A percentile compares a stretch with the other conserved stretches of the same genome.
Evolutionary conservation across 2,329 filamentous ascomycete genomes (phyloP).

Genomic region (Penicillium sclerotigenum): DNA sequence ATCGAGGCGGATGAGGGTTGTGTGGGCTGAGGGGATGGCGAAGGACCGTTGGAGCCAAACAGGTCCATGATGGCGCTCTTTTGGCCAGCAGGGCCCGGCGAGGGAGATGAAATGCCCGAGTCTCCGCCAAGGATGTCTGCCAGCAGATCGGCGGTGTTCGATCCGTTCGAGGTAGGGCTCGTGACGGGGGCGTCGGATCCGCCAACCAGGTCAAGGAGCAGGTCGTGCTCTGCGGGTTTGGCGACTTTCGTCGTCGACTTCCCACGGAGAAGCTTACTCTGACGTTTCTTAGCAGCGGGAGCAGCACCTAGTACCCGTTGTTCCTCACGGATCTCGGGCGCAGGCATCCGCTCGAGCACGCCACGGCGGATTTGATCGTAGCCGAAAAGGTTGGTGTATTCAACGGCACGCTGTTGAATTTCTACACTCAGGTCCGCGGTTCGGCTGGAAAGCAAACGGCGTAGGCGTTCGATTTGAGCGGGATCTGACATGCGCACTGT

Average conservation of each 20-base stretch:
- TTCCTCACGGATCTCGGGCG: conserved; percentile 94
- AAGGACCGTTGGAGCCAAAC: conserved; percentile 56
- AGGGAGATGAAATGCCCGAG: conserved; percentile 53
- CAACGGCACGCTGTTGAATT: conserved; percentile 91
- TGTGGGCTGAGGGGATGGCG: conserved; percentile 49
- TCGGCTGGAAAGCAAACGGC: conserved; percentile 71
- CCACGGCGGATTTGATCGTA: conserved; percentile 83
- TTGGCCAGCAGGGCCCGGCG: conserved; percentile 54
- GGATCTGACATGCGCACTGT: conserved; percentile 81
- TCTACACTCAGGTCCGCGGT: conserved; percentile 90
- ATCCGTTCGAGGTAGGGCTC: conserved; percentile 54
- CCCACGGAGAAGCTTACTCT: conserved; percentile 62
- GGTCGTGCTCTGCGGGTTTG: conserved; percentile 85
- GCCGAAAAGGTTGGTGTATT: conserved; percentile 91
- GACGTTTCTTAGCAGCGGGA: conserved; percentile 63
- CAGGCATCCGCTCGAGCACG: conserved; percentile 95
- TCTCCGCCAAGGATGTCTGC: conserved; percentile 85
- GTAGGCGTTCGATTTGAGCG: conserved; percentile 80
- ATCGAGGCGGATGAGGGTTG: conserved; percentile 44
- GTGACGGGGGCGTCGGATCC: conserved; percentile 62
- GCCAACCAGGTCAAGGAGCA: conserved; percentile 89
- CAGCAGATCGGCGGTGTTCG: conserved; percentile 79
- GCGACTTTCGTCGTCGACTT: conserved; percentile 71
- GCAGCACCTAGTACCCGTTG: conserved; percentile 86
- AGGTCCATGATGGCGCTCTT: conserved; percentile 81